Percentiles rank a stretch among this genome's conserved stretches.
Evolutionary conservation across 768 basidiomycete genomes (phyloP).

Genomic region (Cyclocybe cylindracea): DNA sequence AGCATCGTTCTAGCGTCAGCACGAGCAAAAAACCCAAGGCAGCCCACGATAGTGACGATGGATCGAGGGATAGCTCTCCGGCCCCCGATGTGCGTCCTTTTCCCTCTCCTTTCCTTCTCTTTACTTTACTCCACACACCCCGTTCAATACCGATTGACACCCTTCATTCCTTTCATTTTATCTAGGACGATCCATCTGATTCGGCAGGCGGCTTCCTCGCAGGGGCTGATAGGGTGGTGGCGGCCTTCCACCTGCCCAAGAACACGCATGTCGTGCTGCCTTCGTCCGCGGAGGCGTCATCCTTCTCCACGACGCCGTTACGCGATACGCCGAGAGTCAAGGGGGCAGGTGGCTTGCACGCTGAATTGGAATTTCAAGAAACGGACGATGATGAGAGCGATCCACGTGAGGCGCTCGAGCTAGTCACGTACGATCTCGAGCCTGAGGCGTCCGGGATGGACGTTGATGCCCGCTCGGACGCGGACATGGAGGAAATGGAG

Average conservation of each 20-base stretch:
- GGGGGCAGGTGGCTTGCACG: conserved; percentile 4
- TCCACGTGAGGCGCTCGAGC: conserved; percentile 17
- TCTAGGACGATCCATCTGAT: conserved; percentile 18
- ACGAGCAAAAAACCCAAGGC: too few species aligned
- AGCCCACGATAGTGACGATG: conserved; percentile 9
- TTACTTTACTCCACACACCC: background rate
- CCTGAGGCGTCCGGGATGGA: conserved; percentile 25
- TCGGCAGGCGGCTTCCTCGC: conserved; percentile 68
- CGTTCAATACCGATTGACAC: background rate
- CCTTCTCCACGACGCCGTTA: conserved; percentile 4
- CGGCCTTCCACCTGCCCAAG: conserved; percentile 71
- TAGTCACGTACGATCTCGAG: conserved; percentile 36
- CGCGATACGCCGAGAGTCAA: conserved; percentile 2
- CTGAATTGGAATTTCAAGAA: conserved; percentile 18
- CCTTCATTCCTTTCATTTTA: conserved; percentile 5
- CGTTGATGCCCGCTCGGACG: conserved; percentile 20
- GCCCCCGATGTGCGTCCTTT: conserved; percentile 16
- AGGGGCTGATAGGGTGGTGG: conserved; percentile 71
- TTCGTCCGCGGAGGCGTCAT: background rate
- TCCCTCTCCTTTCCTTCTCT: background rate
- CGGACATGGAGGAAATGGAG: conserved; percentile 28
- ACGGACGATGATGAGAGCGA: conserved; percentile 10
- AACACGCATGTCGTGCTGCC: conserved; percentile 40
- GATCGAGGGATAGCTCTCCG: conserved; percentile 2
- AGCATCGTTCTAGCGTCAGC: background rate